Evolutionary conservation across 1,284 basidiomycete species (phyloP).

Genomic region (Calocybe gambosa): DNA sequence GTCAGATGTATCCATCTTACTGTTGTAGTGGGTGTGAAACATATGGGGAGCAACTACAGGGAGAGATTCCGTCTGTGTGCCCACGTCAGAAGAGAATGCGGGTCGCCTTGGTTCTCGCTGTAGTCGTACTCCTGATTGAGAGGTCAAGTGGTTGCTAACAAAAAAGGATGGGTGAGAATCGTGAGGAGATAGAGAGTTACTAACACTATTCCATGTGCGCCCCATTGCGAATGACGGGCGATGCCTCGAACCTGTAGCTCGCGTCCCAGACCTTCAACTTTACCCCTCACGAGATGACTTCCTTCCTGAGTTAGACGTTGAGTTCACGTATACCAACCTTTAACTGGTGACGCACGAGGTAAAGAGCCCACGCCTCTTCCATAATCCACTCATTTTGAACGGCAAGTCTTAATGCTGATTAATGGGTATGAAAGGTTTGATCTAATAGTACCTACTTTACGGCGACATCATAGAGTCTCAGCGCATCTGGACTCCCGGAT

Average conservation of each 20-base stretch:
- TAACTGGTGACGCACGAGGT: constrained; percentile 37
- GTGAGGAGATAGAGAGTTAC: constrained; percentile 2
- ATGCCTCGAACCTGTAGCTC: constrained; percentile 63
- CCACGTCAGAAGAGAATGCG: constrained; percentile 52
- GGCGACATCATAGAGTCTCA: constrained; percentile 61
- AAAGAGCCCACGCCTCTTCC: constrained; percentile 66
- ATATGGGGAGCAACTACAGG: constrained; percentile 28
- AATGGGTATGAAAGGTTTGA: not conserved
- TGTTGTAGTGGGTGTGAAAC: constrained; percentile 26
- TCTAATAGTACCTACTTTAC: constrained; percentile 41
- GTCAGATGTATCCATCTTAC: constrained; percentile 33
- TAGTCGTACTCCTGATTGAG: constrained; percentile 36
- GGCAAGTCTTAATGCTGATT: constrained; percentile 37
- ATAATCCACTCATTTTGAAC: constrained; percentile 61
- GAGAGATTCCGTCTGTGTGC: constrained; percentile 56
- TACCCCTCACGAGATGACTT: constrained; percentile 59
- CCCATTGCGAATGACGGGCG: constrained; percentile 61
- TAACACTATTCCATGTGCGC: constrained; percentile 64
- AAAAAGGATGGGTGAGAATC: not conserved
- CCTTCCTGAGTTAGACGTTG: constrained; percentile 46
- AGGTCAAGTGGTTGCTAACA: constrained; percentile 45
- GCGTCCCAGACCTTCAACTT: constrained; percentile 56
- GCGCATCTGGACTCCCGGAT: constrained; percentile 47
- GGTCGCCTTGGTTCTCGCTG: constrained; percentile 46
- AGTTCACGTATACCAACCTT: constrained; percentile 4